Evolutionary conservation across 768 basidiomycete genomes (phyloP), one percentile per base, ranked within the genome.

Genomic region (Suillus variegatus): DNA sequence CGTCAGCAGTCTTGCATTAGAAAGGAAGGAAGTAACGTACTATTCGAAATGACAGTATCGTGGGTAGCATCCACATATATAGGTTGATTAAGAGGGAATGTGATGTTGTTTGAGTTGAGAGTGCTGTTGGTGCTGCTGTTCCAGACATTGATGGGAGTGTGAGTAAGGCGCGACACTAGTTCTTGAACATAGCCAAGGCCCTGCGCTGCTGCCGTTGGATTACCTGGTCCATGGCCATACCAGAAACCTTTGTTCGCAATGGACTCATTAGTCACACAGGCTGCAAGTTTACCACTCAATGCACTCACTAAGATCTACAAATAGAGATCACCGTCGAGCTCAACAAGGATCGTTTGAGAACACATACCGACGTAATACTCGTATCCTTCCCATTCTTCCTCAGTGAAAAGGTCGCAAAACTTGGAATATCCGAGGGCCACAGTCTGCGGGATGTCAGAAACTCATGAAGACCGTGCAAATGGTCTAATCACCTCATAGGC

Each of bases 351-450:
- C 4, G 10, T 46, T 36, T 9, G 28, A 55, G 28, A 14, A 16
- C 13, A 67, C 77, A 61, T 40, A 77, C 77, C 77, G 36, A 62
- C 67, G 35, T 76, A 73, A 68, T 86, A 84, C 61, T 83, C 79
- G 65, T 79, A 85, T 1, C 82, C 80, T 67, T 79, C 77, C 84
- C 84, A 86, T 69, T 86, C 85, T 49, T 82, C 77, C 65, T 82
- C 73, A 4, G 84, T 84, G 75, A 86, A 85, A 13, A 86, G 71
- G 10, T 75, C 74, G 67, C 84, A 86, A 76, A 85, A 86, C 20
- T 73, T 69, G 12, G 82, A 84, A 68, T 79, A 84, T 0, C 83
- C 83, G n/a, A 85, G 76, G 2, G 83, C 79, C 38, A 85, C 84
- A 16, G 84, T 81, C 81, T 82, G 54, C 6, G 7, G 28, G 46